phyloP scores from a whole-genome alignment of 108 stramenopile species.

The Skeletonema menzelii region DNA sequence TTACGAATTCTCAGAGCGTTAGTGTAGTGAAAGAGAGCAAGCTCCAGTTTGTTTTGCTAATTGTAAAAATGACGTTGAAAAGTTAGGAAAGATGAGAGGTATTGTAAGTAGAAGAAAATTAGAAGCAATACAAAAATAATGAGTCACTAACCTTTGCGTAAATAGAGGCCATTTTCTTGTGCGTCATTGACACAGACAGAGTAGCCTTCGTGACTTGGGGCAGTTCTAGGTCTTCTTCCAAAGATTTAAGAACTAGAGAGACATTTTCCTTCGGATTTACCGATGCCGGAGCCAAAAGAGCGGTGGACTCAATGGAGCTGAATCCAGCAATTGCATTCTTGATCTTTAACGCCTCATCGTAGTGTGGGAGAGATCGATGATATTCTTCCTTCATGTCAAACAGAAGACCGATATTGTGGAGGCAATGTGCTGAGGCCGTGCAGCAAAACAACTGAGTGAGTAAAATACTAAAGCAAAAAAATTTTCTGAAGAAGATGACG shows the following conservation, averaged over 20 bases:
- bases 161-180: conserved; percentile 25
- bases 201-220: conserved; percentile 23
- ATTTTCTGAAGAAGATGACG: neutral
- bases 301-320: conserved; percentile 6
- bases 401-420: conserved; percentile 37
- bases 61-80: neutral
- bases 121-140: neutral
- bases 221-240: conserved; percentile 20
- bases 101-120: neutral
- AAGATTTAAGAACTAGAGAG: conserved; percentile 16
- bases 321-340: conserved; percentile 38
- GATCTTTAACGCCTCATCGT: conserved; percentile 38
- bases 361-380: conserved; percentile 39
- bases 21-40: conserved; percentile 30
- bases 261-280: conserved; percentile 19
- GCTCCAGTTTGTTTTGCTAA: conserved; percentile 25
- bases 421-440: conserved; percentile 25
- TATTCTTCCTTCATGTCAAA: conserved; percentile 44
- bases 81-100: too few species aligned
- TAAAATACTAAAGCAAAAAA: neutral
- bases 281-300: conserved; percentile 2
- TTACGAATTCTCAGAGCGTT: conserved; percentile 39
- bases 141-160: conserved; percentile 23
- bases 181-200: conserved; percentile 37
- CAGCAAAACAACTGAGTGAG: neutral